These are phyloP conservation scores for Aspergillus ellipticus DNA, from an alignment of 495 filamentous ascomycete genomes.

Conservation along the genomic window DNA sequence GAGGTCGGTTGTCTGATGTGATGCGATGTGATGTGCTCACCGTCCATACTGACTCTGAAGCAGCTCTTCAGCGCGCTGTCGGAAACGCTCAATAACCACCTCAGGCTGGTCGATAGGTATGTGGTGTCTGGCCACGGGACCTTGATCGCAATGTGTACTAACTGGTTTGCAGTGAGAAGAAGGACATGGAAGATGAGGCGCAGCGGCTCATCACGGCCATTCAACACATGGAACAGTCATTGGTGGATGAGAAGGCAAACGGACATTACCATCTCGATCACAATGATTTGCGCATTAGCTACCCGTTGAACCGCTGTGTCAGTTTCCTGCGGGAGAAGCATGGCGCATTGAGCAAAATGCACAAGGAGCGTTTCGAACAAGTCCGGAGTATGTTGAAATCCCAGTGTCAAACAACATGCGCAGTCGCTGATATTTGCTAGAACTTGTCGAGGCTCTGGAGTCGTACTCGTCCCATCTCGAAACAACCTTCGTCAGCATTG, in stretches of 20 bases:
- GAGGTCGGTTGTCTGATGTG: conserved; percentile 60
- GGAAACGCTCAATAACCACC: conserved; percentile 79
- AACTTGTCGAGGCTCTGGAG: conserved; percentile 87
- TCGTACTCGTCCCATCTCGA: conserved; percentile 95
- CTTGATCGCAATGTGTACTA: neutral
- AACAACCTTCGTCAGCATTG: conserved; percentile 72
- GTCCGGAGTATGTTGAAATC: conserved; percentile 71
- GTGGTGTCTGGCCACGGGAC: conserved; percentile 14
- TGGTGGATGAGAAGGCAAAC: conserved; percentile 68
- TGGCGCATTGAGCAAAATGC: conserved; percentile 68
- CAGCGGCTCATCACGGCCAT: conserved; percentile 78
- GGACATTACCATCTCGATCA: conserved; percentile 59
- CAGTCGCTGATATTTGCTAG: conserved; percentile 45
- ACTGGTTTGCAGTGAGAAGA: conserved; percentile 64
- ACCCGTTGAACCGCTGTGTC: conserved; percentile 75
- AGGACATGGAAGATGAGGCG: conserved; percentile 81
- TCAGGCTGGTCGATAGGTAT: conserved; percentile 69
- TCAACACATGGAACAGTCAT: conserved; percentile 86
- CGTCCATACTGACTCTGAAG: conserved; percentile 15
- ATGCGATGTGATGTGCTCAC: neutral
- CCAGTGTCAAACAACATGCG: neutral
- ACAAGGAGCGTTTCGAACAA: conserved; percentile 87
- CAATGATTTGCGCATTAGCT: conserved; percentile 68
- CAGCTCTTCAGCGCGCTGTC: conserved; percentile 86
- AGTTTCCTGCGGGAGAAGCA: conserved; percentile 81